Conservation (phyloP, 1,284 basidiomycete genomes). For the Bjerkandera adusta region DNA sequence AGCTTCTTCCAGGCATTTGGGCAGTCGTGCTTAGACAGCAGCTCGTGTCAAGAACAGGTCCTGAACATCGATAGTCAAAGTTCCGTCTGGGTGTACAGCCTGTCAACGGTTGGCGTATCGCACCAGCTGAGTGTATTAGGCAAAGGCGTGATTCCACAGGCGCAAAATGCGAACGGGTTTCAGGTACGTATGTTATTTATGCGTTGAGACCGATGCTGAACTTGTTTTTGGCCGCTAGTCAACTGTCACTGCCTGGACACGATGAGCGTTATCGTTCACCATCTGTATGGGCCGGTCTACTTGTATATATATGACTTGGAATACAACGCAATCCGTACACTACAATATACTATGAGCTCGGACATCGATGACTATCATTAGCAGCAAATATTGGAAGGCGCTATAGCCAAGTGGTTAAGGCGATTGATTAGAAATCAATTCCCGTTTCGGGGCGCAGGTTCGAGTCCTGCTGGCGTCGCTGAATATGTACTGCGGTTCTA, state of each 20-base stretch:
- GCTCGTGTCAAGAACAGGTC: constrained; percentile 59
- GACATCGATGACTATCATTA: too few relatives aligned
- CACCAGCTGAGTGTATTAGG: constrained; percentile 55
- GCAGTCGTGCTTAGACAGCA: constrained; percentile 40
- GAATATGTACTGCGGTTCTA: too few relatives aligned
- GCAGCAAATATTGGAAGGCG: too few relatives aligned
- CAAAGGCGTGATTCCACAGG: constrained; percentile 43
- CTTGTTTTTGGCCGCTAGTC: constrained; percentile 2
- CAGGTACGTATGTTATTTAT: constrained; percentile 27
- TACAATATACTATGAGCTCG: background rate
- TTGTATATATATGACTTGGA: too few relatives aligned
- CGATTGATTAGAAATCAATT: constrained; percentile 50
- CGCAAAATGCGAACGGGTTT: constrained; percentile 55
- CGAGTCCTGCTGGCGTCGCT: constrained; percentile 15
- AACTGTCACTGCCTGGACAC: constrained; percentile 15
- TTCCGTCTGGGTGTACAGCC: constrained; percentile 51
- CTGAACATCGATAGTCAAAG: constrained; percentile 55
- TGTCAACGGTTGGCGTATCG: constrained; percentile 63
- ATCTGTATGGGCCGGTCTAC: too few relatives aligned
- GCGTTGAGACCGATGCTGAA: background rate
- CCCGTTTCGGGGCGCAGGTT: constrained; percentile 13
- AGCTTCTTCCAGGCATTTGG: constrained; percentile 53
- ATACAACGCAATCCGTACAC: too few relatives aligned
- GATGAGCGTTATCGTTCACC: background rate
- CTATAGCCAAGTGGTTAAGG: constrained; percentile 60